Percentiles rank a stretch among this genome's conserved stretches.
Evolutionary conservation across 2,329 filamentous ascomycete species (phyloP).

Genomic region (Orbilia quercus): DNA sequence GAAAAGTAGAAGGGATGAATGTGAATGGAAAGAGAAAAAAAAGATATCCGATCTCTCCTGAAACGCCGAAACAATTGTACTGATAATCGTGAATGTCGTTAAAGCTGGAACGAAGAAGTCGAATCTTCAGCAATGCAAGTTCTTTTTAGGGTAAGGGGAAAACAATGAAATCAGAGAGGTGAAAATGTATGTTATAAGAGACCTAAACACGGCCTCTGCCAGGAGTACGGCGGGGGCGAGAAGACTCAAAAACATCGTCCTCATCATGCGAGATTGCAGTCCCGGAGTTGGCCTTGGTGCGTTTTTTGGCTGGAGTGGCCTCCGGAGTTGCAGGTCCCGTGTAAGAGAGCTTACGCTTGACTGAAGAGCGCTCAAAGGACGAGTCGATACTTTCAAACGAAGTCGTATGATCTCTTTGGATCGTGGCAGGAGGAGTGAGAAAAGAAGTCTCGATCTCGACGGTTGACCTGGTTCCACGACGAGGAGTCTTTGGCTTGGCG

Average conservation of each 20-base stretch:
- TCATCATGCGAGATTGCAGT: constrained; percentile 15
- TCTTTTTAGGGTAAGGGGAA: background rate
- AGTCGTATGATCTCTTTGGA: constrained; percentile 31
- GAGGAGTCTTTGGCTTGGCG: constrained; percentile 41
- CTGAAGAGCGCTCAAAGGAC: constrained; percentile 18
- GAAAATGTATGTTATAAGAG: background rate
- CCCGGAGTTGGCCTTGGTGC: constrained; percentile 23
- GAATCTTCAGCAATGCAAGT: constrained; percentile 11
- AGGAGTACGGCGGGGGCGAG: constrained; percentile 40
- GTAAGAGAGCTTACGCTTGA: constrained; percentile 52
- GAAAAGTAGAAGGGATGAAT: background rate
- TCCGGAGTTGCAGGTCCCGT: constrained; percentile 45
- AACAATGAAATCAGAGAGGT: background rate
- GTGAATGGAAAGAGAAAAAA: constrained; percentile 5
- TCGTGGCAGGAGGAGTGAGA: constrained; percentile 42
- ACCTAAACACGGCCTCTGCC: constrained; percentile 37
- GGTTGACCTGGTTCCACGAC: constrained; percentile 27
- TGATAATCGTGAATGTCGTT: constrained; percentile 43
- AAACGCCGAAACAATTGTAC: constrained; percentile 39
- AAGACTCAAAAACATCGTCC: constrained; percentile 30
- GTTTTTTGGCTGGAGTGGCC: constrained; percentile 53
- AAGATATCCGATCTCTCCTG: constrained; percentile 36
- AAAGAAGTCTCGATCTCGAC: constrained; percentile 41
- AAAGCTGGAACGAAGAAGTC: constrained; percentile 30
- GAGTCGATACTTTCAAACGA: constrained; percentile 20